Percentiles rank a stretch among this genome's conserved stretches.
These are phyloP conservation scores for Aurantiochytrium sp. DNA, from an alignment of 108 stramenopile species.

Conservation along the genomic window DNA sequence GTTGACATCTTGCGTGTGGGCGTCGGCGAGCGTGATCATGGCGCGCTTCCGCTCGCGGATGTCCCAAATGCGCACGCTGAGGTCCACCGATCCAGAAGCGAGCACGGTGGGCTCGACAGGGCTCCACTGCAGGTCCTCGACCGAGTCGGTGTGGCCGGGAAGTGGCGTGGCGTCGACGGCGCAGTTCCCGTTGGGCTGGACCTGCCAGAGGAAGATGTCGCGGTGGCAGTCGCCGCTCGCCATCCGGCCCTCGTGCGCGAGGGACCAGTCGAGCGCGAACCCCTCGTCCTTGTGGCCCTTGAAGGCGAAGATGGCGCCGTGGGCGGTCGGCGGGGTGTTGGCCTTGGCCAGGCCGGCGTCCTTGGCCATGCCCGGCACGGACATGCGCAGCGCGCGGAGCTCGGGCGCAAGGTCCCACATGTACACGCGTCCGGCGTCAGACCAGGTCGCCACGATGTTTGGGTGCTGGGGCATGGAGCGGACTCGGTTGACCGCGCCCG, in stretches of 20 bases:
- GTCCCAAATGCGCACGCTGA: conserved; percentile 81
- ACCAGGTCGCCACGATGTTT: conserved; percentile 82
- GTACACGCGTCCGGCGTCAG: conserved; percentile 77
- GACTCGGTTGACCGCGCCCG: conserved; percentile 90
- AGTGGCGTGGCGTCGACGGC: conserved; percentile 48
- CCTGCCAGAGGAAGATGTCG: conserved; percentile 74
- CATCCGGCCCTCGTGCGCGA: conserved; percentile 62
- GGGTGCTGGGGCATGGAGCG: conserved; percentile 80
- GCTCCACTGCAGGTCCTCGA: conserved; percentile 93
- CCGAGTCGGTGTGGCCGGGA: conserved; percentile 57
- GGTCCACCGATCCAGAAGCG: conserved; percentile 68
- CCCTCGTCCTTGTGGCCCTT: conserved; percentile 76
- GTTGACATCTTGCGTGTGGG: conserved; percentile 76
- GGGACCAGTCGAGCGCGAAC: conserved; percentile 88
- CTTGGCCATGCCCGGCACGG: not conserved
- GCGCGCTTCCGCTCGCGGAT: conserved; percentile 67
- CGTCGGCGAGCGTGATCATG: conserved; percentile 75
- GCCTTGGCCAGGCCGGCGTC: not conserved
- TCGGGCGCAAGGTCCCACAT: conserved; percentile 72
- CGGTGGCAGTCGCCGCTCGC: conserved; percentile 85
- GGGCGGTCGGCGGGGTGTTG: conserved; percentile 32
- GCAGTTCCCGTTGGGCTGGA: not conserved
- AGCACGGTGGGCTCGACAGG: conserved; percentile 91
- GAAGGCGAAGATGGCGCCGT: conserved; percentile 72
- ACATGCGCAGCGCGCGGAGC: not conserved